Evolutionary conservation across 2,329 filamentous ascomycete species (phyloP), one percentile per base, ranked within the genome.

Genomic region (Zymoseptoria crescenta): DNA sequence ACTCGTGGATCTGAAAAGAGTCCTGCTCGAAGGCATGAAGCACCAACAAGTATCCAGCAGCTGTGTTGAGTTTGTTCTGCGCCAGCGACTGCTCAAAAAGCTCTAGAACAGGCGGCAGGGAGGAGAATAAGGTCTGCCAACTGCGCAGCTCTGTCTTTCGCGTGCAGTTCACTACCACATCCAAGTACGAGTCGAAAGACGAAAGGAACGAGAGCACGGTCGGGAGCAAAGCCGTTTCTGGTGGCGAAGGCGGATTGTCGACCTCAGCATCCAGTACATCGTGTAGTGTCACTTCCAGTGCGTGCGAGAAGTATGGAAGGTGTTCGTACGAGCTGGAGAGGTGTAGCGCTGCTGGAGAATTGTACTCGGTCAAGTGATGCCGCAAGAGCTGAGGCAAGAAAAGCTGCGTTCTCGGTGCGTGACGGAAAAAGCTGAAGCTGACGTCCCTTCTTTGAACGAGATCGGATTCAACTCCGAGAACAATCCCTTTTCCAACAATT

Each of bases 111-210:
- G 93, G 90, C 0, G 94, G 94, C 0, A 99, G 80, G 68, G 96
- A 91, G 4, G 87, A 85, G 73, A 99, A 99, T 1, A 99, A 80
- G 0, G 94, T 96, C 60, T 88, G 86, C 94, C 94, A 99, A 58
- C 91, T 96, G 48, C 93, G 86, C 7, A 96, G 86, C 71, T 99
- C 94, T 0, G 94, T 99, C 75, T 99, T 99, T 57, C 94, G 87
- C 1, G 94, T 96, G 75, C 94, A 99, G 75, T 96, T 94, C 20
- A 99, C 88, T 24, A 99, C 87, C 59, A 97, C 94, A 68, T 97
- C 93, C 16, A 97, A 85, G 70, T 96, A 99, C 59, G 91, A 85
- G 58, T 86, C 87, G 67, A 81, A 81, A 1, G 76, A 78, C 7
- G 77, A 79, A 19, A 83, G 71, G 64, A 82, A 82, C 0, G 78